Evolutionary conservation across 2,329 filamentous ascomycete genomes (phyloP).

Genomic region (Acephala macrosclerotiorum): DNA sequence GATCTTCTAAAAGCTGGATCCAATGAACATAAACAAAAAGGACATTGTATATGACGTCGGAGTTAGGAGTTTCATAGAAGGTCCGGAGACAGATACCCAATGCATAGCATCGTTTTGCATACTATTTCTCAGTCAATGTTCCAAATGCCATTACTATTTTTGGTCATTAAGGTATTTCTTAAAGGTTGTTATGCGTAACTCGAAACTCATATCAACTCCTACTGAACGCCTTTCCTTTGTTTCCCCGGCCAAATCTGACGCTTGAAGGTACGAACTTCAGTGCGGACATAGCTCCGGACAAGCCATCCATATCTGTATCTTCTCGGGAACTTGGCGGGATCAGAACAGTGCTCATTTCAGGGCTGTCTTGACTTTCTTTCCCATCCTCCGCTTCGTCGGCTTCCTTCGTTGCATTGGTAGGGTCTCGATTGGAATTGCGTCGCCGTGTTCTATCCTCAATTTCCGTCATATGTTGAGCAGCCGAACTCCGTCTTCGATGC

Average conservation of each 20-base stretch:
- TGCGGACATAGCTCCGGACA: slow-evolving; percentile 73
- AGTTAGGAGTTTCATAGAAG: slow-evolving; percentile 34
- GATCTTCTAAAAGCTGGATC: slow-evolving; percentile 49
- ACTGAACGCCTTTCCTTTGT: slow-evolving; percentile 41
- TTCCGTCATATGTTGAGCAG: slow-evolving; percentile 41
- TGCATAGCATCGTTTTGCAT: slow-evolving; percentile 30
- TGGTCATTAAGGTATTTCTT: slow-evolving; percentile 2
- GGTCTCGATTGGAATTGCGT: slow-evolving; percentile 31
- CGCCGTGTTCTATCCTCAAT: slow-evolving; percentile 35
- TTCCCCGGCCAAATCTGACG: slow-evolving; percentile 61
- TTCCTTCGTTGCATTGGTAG: slow-evolving; percentile 1
- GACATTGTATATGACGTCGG: slow-evolving; percentile 26
- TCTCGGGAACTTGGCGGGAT: slow-evolving; percentile 28
- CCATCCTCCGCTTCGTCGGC: slow-evolving; percentile 8
- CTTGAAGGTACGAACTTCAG: slow-evolving; percentile 75
- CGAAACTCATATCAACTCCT: slow-evolving; percentile 31
- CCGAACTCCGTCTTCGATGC: slow-evolving; percentile 57
- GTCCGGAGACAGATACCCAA: slow-evolving; percentile 41
- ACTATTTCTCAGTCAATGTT: not conserved
- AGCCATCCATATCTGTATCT: slow-evolving; percentile 60
- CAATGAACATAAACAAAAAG: slow-evolving; percentile 1
- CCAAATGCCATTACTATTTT: slow-evolving; percentile 8
- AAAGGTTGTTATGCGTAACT: slow-evolving; percentile 21
- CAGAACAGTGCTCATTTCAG: slow-evolving; percentile 40
- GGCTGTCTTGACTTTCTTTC: slow-evolving; percentile 17